Evolutionary conservation across 306 rosid genomes (phyloP).

Genomic region (Dicorynia guianensis): DNA sequence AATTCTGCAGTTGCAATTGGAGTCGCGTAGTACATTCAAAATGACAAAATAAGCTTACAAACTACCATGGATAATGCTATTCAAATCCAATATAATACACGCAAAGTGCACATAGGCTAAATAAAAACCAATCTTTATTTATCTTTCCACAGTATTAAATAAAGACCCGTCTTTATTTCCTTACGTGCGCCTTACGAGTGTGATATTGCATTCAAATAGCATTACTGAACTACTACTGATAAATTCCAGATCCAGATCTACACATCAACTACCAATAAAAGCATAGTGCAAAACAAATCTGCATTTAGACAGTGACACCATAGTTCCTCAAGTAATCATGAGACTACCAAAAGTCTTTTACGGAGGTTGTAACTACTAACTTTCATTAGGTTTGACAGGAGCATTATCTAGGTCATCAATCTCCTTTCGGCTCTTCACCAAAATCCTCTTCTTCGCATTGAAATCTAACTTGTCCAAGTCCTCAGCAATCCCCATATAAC

Average conservation of each 20-base stretch:
- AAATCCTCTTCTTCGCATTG: conserved; percentile 60
- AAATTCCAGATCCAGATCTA: conserved; percentile 39
- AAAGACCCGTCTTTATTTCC: too few relatives aligned
- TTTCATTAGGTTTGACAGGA: conserved; percentile 70
- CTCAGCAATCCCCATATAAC: conserved; percentile 84
- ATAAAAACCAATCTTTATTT: too few relatives aligned
- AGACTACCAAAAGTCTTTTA: conserved; percentile 33
- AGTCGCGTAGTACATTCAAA: conserved; percentile 23
- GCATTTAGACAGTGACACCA: conserved; percentile 30
- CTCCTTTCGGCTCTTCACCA: conserved; percentile 87
- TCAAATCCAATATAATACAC: too few relatives aligned
- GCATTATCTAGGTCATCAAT: conserved; percentile 79
- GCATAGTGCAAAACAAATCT: conserved; percentile 19
- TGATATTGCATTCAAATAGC: too few relatives aligned
- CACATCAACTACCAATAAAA: conserved; percentile 30
- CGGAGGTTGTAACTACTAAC: conserved; percentile 37
- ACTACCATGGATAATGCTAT: not conserved
- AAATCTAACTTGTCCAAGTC: conserved; percentile 82
- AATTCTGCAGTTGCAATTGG: not conserved
- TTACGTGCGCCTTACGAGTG: too few relatives aligned
- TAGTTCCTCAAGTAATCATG: not conserved
- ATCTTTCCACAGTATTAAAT: too few relatives aligned
- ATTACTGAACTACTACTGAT: not conserved
- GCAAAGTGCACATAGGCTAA: too few relatives aligned
- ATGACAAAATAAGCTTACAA: conserved; percentile 29